Percentiles rank a stretch among this genome's conserved stretches.
Conservation (phyloP, 495 filamentous ascomycete genomes). For the Neurospora sp. region DNA sequence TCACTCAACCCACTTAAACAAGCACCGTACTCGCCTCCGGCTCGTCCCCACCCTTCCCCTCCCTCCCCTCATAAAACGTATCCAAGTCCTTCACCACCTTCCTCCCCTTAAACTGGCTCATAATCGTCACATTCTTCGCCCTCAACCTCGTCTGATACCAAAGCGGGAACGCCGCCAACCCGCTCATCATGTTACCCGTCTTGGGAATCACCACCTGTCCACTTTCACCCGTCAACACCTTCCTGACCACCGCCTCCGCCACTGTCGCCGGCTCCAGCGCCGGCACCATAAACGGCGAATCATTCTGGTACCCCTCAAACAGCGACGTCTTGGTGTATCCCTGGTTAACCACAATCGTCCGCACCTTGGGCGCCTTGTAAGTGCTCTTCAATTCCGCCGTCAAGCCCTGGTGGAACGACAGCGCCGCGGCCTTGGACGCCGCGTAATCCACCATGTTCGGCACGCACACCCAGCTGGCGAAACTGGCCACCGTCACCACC, state of each 20-base stretch:
- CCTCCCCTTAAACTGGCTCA: conserved; percentile 35
- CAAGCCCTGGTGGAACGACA: conserved; percentile 61
- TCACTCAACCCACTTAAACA: conserved; percentile 7
- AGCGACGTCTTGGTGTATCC: conserved; percentile 52
- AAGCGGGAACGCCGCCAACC: conserved; percentile 30
- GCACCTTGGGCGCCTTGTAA: conserved; percentile 54
- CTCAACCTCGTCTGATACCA: conserved; percentile 35
- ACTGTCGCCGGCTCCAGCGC: conserved; percentile 52
- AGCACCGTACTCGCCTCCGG: conserved; percentile 24
- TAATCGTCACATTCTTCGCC: conserved; percentile 25
- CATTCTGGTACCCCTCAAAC: conserved; percentile 48
- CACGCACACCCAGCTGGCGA: conserved; percentile 48
- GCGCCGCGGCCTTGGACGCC: conserved; percentile 55
- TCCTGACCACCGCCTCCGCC: conserved; percentile 49
- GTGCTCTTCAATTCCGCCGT: conserved; percentile 48
- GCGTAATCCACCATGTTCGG: conserved; percentile 62
- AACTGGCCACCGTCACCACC: conserved; percentile 60
- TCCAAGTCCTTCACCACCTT: conserved; percentile 40
- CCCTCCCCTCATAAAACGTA: conserved; percentile 26
- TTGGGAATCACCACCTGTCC: conserved; percentile 47
- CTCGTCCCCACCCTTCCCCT: conserved; percentile 4
- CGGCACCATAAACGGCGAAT: conserved; percentile 42
- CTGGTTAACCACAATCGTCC: conserved; percentile 57
- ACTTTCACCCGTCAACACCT: conserved; percentile 48
- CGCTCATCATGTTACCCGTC: conserved; percentile 23